phyloP scores from a whole-genome alignment of 495 filamentous ascomycete species.

The Poronia punctata region DNA sequence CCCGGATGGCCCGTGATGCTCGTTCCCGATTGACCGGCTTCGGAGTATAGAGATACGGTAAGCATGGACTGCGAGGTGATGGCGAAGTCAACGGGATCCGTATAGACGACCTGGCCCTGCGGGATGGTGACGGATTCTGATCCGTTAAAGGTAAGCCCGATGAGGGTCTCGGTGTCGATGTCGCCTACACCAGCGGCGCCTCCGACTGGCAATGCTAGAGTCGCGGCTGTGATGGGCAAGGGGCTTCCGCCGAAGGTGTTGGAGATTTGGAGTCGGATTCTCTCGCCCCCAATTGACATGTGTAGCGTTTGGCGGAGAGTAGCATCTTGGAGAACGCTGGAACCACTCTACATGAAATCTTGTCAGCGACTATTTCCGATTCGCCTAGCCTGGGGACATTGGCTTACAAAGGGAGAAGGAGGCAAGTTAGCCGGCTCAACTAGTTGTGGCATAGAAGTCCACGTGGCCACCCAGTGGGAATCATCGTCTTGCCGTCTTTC shows the following conservation, averaged over 20 bases:
- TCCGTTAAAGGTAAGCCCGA: constrained; percentile 52
- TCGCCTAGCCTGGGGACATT: not conserved
- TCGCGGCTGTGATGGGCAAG: constrained; percentile 53
- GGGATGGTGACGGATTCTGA: constrained; percentile 47
- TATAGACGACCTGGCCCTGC: constrained; percentile 50
- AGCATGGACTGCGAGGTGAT: constrained; percentile 43
- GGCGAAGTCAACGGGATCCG: constrained; percentile 55
- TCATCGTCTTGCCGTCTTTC: constrained; percentile 22
- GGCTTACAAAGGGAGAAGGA: constrained; percentile 50
- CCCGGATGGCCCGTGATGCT: constrained; percentile 61
- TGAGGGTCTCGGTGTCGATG: constrained; percentile 45
- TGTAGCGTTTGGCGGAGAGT: constrained; percentile 64
- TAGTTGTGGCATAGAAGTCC: constrained; percentile 61
- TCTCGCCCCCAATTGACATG: constrained; percentile 46
- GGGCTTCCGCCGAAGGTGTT: constrained; percentile 60
- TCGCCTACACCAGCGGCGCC: constrained; percentile 43
- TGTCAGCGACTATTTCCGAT: not conserved
- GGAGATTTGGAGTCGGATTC: constrained; percentile 56
- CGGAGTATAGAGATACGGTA: constrained; percentile 53
- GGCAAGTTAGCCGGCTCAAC: constrained; percentile 58
- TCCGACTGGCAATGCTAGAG: constrained; percentile 47
- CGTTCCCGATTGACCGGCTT: constrained; percentile 47
- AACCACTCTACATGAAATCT: constrained; percentile 14
- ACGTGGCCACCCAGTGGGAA: constrained; percentile 57
- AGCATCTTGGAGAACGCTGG: constrained; percentile 38